These are phyloP conservation scores for Suhomyces guaymorum DNA, from an alignment of 1,139 yeast species.

Conservation along the genomic window DNA sequence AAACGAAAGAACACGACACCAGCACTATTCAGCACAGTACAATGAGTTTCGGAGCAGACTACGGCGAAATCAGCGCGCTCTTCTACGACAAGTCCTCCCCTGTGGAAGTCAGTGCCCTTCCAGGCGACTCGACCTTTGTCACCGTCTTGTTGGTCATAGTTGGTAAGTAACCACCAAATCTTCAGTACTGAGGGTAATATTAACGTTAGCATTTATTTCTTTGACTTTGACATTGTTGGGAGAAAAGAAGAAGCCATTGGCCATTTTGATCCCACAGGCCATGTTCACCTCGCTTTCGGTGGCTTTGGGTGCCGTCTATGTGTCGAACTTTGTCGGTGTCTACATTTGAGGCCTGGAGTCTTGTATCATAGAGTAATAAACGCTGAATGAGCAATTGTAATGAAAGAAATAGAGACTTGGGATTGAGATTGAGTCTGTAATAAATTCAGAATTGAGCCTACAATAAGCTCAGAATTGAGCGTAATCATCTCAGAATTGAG, in stretches of 20 bases:
- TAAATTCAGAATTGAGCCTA: too few relatives aligned
- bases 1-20: slow-evolving; percentile 3
- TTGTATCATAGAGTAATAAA: neutral
- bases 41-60: slow-evolving; percentile 33
- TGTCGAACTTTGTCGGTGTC: slow-evolving; percentile 48
- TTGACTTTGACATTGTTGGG: slow-evolving; percentile 40
- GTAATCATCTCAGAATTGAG: neutral
- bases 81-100: slow-evolving; percentile 29
- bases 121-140: slow-evolving; percentile 18
- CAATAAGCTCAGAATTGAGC: too few relatives aligned
- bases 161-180: too few relatives aligned
- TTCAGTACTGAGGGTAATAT: slow-evolving; percentile 10
- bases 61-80: slow-evolving; percentile 30
- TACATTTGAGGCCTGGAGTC: slow-evolving; percentile 32
- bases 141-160: slow-evolving; percentile 21
- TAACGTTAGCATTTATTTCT: slow-evolving; percentile 37
- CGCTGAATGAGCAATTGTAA: too few relatives aligned
- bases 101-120: slow-evolving; percentile 21
- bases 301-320: slow-evolving; percentile 40
- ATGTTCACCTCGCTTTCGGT: slow-evolving; percentile 40
- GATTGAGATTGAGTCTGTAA: too few relatives aligned
- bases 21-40: slow-evolving; percentile 2
- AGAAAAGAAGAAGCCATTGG: slow-evolving; percentile 33
- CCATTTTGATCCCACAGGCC: slow-evolving; percentile 32
- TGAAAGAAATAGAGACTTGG: neutral